Evolutionary conservation across 2,329 filamentous ascomycete genomes (phyloP), one percentile per base, ranked within the genome.

Genomic region (Fusarium sp.): DNA sequence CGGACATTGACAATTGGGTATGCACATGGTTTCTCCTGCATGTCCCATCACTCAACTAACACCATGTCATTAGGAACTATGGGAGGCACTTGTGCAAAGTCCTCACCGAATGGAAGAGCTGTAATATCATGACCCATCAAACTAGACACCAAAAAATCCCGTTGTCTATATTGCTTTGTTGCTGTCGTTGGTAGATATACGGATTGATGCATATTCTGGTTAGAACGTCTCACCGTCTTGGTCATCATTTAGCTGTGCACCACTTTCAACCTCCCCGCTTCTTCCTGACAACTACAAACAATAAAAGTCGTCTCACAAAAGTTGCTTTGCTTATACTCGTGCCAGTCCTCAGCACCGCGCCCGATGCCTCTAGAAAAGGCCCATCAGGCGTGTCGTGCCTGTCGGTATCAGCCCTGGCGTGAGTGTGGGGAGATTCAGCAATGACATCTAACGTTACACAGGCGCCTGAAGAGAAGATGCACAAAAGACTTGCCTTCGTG

Each of bases 1-100:
- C 74, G 0, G 74, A 76, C 3, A 64, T 65, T 8, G 63, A 76
- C 6, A 66, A 76, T 14, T 76, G 74, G 74, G 74, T 77, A 59
- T n/a, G 35, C 5, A 9, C 2, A 13, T 42, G 25, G 0, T n/a
- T 50, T 18, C 4, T 1, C 4, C 1, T 4, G 0, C 4, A 25
- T 3, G 29, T 9, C 0, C 2, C 0, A n/a, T 3, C 2, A 16
- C 14, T 5, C 7, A 8, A 31, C 29, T 31, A 10, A 31, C 9
- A 31, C 29, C 29, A 31, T 31, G 8, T 10, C 9, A 31, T 31
- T 6, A 72, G 70, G 70, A 72, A 38, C 72, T 66, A 33, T 72
- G 70, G 70, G 70, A 72, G 18, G 69, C 70, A 2, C 54, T 72
- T 10, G 65, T 72, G 2, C 70, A 72, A 16, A 73, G 72, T 38